Percentiles rank a stretch among this genome's conserved stretches.
phyloP scores from a whole-genome alignment of 2,329 filamentous ascomycete species.

The Scytalidium sp. region DNA sequence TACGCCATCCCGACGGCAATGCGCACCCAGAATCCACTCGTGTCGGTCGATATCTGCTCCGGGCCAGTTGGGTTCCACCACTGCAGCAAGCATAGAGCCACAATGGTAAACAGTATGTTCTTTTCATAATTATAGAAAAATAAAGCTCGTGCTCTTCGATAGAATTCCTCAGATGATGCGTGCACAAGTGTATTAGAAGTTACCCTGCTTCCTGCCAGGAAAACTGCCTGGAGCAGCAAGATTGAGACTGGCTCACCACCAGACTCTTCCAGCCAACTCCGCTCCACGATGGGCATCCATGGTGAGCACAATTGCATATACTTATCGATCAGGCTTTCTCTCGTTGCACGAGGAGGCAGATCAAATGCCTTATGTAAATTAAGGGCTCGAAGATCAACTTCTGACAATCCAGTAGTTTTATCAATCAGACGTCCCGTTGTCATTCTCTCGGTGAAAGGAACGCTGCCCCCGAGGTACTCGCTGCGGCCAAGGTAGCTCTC shows the following conservation, averaged over 20 bases:
- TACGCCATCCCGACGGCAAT: constrained; percentile 39
- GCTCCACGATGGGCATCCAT: constrained; percentile 18
- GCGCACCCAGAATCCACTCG: constrained; percentile 40
- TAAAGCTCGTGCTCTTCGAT: constrained; percentile 28
- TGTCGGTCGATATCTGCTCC: constrained; percentile 35
- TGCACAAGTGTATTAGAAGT: constrained; percentile 53
- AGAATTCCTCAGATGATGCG: constrained; percentile 29
- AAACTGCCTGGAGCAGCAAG: constrained; percentile 84
- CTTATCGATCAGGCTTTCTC: constrained; percentile 13
- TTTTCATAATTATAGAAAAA: constrained; percentile 32
- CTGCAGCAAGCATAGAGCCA: constrained; percentile 27
- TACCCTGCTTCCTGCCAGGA: constrained; percentile 87
- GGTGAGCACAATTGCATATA: constrained; percentile 17
- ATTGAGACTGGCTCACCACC: constrained; percentile 77
- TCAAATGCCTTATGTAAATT: constrained; percentile 5
- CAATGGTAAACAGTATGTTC: constrained; percentile 30
- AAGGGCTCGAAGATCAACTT: constrained; percentile 2
- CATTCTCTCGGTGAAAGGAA: constrained; percentile 4
- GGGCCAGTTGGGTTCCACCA: constrained; percentile 34
- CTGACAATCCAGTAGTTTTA: constrained; percentile 1
- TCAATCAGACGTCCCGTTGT: background rate
- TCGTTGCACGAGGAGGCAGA: constrained; percentile 10
- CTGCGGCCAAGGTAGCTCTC: constrained; percentile 3
- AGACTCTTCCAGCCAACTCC: constrained; percentile 26
- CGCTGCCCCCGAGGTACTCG: constrained; percentile 3